Conservation (phyloP, 2,329 filamentous ascomycete species). For the Nannizziopsis arthrosporioides region DNA sequence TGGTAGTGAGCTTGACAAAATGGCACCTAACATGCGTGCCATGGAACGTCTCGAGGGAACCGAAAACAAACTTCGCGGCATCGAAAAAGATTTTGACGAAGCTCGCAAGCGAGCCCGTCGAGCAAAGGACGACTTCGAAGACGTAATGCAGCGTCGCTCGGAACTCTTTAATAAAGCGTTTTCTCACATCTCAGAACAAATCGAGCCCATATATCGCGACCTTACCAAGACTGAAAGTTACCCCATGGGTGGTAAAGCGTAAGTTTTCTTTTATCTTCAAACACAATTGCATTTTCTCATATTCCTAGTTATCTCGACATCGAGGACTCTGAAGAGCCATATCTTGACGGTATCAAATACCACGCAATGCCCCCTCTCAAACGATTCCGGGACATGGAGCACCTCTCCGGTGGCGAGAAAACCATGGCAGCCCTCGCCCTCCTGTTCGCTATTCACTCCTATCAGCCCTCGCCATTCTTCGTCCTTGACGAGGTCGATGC, state of each 20-base stretch:
- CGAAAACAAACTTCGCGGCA: conserved; percentile 66
- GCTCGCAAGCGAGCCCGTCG: conserved; percentile 62
- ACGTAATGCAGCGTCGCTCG: conserved; percentile 68
- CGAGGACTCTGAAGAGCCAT: conserved; percentile 92
- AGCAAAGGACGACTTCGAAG: conserved; percentile 72
- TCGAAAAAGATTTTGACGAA: conserved; percentile 80
- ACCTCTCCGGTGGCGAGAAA: conserved; percentile 92
- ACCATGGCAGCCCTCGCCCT: conserved; percentile 96
- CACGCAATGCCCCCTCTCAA: conserved; percentile 98
- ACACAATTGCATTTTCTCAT: neutral
- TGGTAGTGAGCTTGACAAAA: conserved; percentile 72
- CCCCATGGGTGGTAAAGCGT: conserved; percentile 71
- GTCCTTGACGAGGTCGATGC: conserved; percentile 97
- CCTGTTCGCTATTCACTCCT: conserved; percentile 91
- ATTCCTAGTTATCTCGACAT: conserved; percentile 63
- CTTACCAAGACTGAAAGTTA: conserved; percentile 84
- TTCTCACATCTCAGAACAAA: conserved; percentile 86
- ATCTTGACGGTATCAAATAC: conserved; percentile 92
- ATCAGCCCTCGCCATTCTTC: conserved; percentile 92
- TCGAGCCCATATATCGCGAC: conserved; percentile 86
- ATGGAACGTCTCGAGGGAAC: conserved; percentile 83
- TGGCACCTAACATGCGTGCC: conserved; percentile 93
- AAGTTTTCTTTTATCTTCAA: conserved; percentile 18
- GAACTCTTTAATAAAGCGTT: conserved; percentile 95
- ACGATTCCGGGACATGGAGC: conserved; percentile 98